Conservation (phyloP, 2,329 filamentous ascomycete genomes). For the Diaporthe caulivora region DNA sequence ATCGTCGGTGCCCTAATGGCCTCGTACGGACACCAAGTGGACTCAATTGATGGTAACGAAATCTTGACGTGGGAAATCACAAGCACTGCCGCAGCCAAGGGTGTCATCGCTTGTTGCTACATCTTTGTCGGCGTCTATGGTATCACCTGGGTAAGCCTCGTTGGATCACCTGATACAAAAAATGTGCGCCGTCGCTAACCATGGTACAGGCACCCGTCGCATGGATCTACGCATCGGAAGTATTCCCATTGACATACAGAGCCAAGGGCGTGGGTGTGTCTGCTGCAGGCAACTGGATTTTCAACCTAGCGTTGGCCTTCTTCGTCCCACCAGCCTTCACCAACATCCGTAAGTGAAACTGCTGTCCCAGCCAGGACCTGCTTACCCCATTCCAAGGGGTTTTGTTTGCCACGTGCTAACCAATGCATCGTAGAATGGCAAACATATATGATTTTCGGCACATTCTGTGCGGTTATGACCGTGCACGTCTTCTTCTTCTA, state of each 20-base stretch:
- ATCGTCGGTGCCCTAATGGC: conserved; percentile 64
- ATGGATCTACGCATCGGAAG: conserved; percentile 50
- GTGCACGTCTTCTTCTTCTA: conserved; percentile 67
- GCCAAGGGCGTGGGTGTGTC: conserved; percentile 67
- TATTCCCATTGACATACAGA: conserved; percentile 60
- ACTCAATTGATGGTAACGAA: conserved; percentile 57
- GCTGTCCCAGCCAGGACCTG: background rate
- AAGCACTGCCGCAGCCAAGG: conserved; percentile 58
- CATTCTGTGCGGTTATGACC: conserved; percentile 64
- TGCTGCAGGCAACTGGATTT: conserved; percentile 64
- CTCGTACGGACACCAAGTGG: conserved; percentile 57
- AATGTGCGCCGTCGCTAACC: background rate
- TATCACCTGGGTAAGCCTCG: conserved; percentile 47
- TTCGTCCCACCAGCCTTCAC: conserved; percentile 60
- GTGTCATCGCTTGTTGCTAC: conserved; percentile 62
- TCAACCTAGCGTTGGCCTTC: conserved; percentile 63
- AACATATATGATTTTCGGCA: conserved; percentile 64
- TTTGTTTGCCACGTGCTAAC: background rate
- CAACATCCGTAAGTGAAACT: conserved; percentile 49
- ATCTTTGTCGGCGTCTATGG: conserved; percentile 56
- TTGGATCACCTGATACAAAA: too few species aligned
- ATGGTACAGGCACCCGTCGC: conserved; percentile 43
- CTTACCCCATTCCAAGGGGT: too few species aligned
- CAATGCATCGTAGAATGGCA: conserved; percentile 53
- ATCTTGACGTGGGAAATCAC: conserved; percentile 60